Base-by-base conservation (phyloP, 306 rosid species). In the Vachellia pachyceras region DNA sequence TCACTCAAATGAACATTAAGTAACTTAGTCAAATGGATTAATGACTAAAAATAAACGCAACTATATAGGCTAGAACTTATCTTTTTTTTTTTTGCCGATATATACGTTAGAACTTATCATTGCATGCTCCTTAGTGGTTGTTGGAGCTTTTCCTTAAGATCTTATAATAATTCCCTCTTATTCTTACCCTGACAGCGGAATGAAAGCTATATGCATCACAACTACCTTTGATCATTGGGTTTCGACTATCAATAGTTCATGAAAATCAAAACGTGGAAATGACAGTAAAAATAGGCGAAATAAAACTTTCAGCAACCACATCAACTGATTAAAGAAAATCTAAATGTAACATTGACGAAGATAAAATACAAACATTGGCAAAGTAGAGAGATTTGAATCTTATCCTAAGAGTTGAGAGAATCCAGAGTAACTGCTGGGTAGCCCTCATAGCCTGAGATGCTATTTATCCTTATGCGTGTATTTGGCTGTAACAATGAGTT, bases 401-500 rank as follows among this genome's bases (percentile, higher is more conserved):
- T 35, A 85, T 44, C 70, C 81, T 83, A 87, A 1, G 90, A 86
- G 50, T 89, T 91, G 73, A 83, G 82, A 1, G 90, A 86, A 37
- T 91, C 98, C 42, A 93, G 87, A 10, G 98, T 91, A 52, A 85
- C 87, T 15, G 91, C 94, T 12, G 99, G 98, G 84, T 86, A 96
- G 84, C 88, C 86, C 87, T 96, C 92, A 77, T 96, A 96, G 79
- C 98, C 98, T 55, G 91, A 84, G 86, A 96, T 94, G 80, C 92
- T 88, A 5, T 94, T 92, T 85, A 96, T 92, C 90, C 94, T 82
- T 40, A 96, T 81, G 76, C 97, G 92, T 20, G 99, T 86, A 82
- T 87, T 85, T 66, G 99, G 99, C 99, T 96, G 99, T 86, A 82
- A 58, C 63, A 79, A 70, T 41, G 44, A 70, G 84, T 82, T 20